These are phyloP conservation scores for Flaveria linearis DNA, from an alignment of 129 eudicot species.

Conservation along the genomic window DNA sequence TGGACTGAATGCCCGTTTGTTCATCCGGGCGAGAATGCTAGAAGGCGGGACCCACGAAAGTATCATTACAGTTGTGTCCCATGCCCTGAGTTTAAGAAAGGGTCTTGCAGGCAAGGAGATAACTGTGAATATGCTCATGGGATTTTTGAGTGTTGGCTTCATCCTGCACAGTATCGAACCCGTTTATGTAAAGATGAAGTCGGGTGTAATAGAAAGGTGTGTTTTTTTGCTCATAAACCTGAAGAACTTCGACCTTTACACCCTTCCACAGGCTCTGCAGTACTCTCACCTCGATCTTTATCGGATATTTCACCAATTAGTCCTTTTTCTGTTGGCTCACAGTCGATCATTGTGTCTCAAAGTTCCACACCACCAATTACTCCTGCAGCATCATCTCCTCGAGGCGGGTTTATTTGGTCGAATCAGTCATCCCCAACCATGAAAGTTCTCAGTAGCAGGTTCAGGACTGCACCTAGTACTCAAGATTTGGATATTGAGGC, in stretches of 20 bases:
- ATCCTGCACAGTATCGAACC: constrained; percentile 87
- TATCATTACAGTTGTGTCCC: constrained; percentile 85
- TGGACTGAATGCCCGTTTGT: constrained; percentile 96
- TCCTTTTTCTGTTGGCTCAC: constrained; percentile 61
- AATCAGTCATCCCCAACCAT: constrained; percentile 58
- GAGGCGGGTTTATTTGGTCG: constrained; percentile 34
- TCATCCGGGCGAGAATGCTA: constrained; percentile 89
- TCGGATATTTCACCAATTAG: constrained; percentile 53
- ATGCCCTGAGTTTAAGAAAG: constrained; percentile 80
- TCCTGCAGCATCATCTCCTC: constrained; percentile 13
- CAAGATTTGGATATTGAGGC: constrained; percentile 55
- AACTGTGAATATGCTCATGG: constrained; percentile 88
- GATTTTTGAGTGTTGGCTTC: constrained; percentile 91
- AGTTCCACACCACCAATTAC: constrained; percentile 47
- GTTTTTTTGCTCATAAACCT: constrained; percentile 81
- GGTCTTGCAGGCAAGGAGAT: constrained; percentile 70
- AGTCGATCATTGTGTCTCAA: constrained; percentile 51
- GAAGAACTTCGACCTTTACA: constrained; percentile 85
- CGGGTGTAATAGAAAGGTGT: constrained; percentile 63
- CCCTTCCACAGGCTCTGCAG: constrained; percentile 81
- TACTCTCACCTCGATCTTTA: constrained; percentile 71
- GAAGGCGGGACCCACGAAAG: constrained; percentile 82
- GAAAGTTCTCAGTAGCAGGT: constrained; percentile 53
- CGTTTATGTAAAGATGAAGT: constrained; percentile 81
- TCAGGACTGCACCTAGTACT: constrained; percentile 49